A percentile compares a stretch with the other conserved stretches of the same genome.
Conservation (phyloP, 768 basidiomycete genomes). For the Termitomyces sp. region DNA sequence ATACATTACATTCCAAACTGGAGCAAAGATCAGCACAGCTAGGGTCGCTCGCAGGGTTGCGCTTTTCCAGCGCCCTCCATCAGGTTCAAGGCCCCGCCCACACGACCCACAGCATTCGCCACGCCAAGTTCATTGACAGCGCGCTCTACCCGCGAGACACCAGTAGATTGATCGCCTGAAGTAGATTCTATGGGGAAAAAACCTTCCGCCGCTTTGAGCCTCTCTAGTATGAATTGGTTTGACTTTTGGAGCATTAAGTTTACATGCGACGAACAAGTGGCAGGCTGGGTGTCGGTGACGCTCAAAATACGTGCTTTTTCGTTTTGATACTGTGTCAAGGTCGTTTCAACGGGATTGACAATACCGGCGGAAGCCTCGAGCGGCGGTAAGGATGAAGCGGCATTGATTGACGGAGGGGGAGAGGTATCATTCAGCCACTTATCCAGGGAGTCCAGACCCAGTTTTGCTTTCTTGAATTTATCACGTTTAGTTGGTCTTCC, state of each 20-base stretch:
- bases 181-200: slow-evolving; percentile 26
- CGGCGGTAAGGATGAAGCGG: neutral
- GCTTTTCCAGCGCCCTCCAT: slow-evolving; percentile 37
- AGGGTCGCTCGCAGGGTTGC: neutral
- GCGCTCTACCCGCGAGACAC: slow-evolving; percentile 40
- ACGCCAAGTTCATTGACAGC: slow-evolving; percentile 29
- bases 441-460: slow-evolving; percentile 42
- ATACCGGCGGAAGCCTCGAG: neutral
- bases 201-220: slow-evolving; percentile 48
- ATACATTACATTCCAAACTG: neutral
- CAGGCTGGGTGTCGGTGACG: slow-evolving; percentile 19
- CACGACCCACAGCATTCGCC: slow-evolving; percentile 14
- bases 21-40: neutral
- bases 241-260: slow-evolving; percentile 35
- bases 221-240: slow-evolving; percentile 41
- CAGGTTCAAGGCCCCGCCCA: slow-evolving; percentile 39
- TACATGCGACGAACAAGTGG: slow-evolving; percentile 11
- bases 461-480: slow-evolving; percentile 46
- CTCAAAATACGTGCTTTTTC: slow-evolving; percentile 37
- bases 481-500: slow-evolving; percentile 64
- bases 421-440: slow-evolving; percentile 38
- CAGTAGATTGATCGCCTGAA: slow-evolving; percentile 17
- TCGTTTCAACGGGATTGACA: neutral
- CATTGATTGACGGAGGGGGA: neutral
- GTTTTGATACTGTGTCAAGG: slow-evolving; percentile 29